These are phyloP conservation scores for Leptomonas pyrrhocoris DNA, from an alignment of 208 protist genomes.

Conservation along the genomic window DNA sequence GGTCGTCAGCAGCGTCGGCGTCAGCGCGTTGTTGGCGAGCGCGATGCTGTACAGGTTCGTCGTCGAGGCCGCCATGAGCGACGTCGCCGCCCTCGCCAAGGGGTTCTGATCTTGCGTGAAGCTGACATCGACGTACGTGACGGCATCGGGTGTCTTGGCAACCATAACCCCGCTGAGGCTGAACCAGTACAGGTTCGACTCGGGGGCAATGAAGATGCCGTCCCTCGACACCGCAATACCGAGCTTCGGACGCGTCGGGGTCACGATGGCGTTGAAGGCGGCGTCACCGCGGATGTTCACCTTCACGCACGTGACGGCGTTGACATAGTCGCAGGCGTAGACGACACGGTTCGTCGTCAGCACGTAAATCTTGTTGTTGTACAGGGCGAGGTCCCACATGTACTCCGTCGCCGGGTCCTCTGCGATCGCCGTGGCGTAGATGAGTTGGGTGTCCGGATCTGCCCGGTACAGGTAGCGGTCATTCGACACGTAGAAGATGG, in stretches of 20 bases:
- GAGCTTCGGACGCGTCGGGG: background rate
- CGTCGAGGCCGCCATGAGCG: slow-evolving; percentile 17
- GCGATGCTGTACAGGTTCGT: slow-evolving; percentile 25
- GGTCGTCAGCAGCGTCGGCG: slow-evolving; percentile 10
- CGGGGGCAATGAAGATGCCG: slow-evolving; percentile 31
- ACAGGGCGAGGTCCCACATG: slow-evolving; percentile 36
- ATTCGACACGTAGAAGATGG: slow-evolving; percentile 22
- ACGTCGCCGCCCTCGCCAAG: background rate
- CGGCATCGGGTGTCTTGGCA: background rate
- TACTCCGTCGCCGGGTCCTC: slow-evolving; percentile 4
- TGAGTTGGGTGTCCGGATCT: slow-evolving; percentile 16
- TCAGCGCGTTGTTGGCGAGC: slow-evolving; percentile 11
- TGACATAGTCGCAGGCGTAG: slow-evolving; percentile 28
- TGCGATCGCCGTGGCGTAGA: slow-evolving; percentile 22
- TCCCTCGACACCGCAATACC: slow-evolving; percentile 19
- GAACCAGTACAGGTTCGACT: slow-evolving; percentile 37
- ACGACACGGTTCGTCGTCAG: slow-evolving; percentile 24
- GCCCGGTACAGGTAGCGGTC: slow-evolving; percentile 22
- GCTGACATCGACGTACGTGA: slow-evolving; percentile 16
- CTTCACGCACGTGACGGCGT: slow-evolving; percentile 1
- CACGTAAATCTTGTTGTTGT: slow-evolving; percentile 35
- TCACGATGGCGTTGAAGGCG: background rate
- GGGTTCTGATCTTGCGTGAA: background rate
- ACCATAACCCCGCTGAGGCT: slow-evolving; percentile 13
- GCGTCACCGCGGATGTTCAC: slow-evolving; percentile 10